Evolutionary conservation across 2,329 filamentous ascomycete species (phyloP).

Genomic region (Tetracladium maxilliforme): DNA sequence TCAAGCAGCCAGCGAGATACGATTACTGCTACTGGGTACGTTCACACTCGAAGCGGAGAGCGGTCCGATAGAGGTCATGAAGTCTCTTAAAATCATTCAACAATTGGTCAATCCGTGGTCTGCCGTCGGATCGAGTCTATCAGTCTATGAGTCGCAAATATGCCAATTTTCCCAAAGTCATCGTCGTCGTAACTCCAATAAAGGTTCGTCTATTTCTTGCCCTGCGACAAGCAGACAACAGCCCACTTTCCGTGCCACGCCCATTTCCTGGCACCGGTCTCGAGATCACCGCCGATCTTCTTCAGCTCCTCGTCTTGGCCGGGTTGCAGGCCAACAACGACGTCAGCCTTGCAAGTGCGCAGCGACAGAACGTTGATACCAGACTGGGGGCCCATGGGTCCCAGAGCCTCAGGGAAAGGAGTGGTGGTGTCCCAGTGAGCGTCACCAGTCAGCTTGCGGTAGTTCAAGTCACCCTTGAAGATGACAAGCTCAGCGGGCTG

Average conservation of each 20-base stretch:
- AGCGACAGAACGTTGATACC: constrained; percentile 76
- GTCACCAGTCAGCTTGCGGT: constrained; percentile 82
- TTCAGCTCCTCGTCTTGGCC: constrained; percentile 75
- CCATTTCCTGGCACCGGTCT: constrained; percentile 58
- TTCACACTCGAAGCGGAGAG: no score
- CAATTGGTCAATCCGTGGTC: no score
- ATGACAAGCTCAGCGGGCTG: constrained; percentile 76
- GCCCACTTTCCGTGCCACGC: constrained; percentile 96
- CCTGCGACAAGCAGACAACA: constrained; percentile 72
- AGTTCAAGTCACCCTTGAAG: constrained; percentile 97
- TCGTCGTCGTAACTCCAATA: no score
- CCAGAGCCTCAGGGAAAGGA: constrained; percentile 71
- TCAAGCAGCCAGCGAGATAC: no score
- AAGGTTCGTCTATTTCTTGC: constrained; percentile 38
- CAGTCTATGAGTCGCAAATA: no score
- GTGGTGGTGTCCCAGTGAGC: constrained; percentile 78
- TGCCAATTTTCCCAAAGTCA: no score
- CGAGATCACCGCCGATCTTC: constrained; percentile 51
- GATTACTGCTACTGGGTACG: no score
- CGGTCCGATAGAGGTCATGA: no score
- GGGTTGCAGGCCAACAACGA: constrained; percentile 72
- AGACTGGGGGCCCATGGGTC: constrained; percentile 67
- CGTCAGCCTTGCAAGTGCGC: constrained; percentile 91
- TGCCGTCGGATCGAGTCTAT: no score
- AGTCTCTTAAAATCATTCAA: no score